These are phyloP conservation scores for Paspalum notatum DNA, from an alignment of 176 grass and related monocot species.

Conservation along the genomic window DNA sequence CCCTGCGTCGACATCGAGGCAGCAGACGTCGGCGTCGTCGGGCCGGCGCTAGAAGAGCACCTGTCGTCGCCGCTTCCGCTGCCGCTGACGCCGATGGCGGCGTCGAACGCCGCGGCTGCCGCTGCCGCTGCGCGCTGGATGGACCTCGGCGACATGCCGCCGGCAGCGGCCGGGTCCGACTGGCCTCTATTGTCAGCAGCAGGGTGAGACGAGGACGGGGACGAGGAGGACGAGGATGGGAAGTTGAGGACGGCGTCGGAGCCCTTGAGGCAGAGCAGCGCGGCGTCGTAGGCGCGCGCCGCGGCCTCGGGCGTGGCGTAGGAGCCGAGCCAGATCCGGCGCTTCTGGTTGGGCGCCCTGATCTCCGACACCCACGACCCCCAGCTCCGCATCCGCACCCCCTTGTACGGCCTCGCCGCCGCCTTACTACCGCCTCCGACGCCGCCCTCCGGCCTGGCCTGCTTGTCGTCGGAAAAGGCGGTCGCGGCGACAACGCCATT, in stretches of 20 bases:
- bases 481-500: neutral
- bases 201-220: conserved; percentile 15
- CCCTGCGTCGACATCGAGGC: conserved; percentile 13
- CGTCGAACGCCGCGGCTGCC: conserved; percentile 50
- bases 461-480: neutral
- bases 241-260: conserved; percentile 84
- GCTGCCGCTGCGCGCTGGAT: conserved; percentile 73
- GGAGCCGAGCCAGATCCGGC: conserved; percentile 91
- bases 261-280: conserved; percentile 88
- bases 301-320: conserved; percentile 88
- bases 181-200: neutral
- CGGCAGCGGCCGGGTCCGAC: neutral
- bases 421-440: neutral
- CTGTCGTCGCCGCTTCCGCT: conserved; percentile 25
- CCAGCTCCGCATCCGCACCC: conserved; percentile 93
- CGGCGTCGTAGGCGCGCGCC: conserved; percentile 90
- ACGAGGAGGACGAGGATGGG: conserved; percentile 36
- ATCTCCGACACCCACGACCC: conserved; percentile 98
- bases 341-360: conserved; percentile 89
- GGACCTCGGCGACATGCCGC: conserved; percentile 74
- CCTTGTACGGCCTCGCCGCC: conserved; percentile 70
- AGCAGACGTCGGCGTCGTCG: conserved; percentile 17
- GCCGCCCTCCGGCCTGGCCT: neutral
- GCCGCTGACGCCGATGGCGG: neutral
- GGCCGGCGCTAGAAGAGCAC: conserved; percentile 41